A percentile compares a stretch with the other conserved stretches of the same genome.
Evolutionary conservation across 306 rosid genomes (phyloP).

Genomic region (Inga laurina): DNA sequence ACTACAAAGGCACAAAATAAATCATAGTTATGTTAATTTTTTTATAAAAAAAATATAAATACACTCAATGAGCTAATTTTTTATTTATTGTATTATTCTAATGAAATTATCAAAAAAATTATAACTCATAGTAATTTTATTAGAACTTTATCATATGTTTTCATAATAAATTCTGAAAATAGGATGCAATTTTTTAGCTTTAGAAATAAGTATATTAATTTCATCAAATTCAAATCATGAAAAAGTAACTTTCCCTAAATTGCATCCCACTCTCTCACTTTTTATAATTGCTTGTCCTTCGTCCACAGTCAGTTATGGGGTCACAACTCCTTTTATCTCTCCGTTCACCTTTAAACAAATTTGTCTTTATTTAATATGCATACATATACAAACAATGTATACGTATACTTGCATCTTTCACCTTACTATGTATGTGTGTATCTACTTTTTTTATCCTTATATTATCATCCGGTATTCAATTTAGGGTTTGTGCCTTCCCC

Average conservation of each 20-base stretch:
- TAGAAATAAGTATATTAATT: neutral
- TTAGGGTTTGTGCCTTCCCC: no score
- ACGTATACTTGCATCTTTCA: neutral
- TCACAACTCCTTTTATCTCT: slow-evolving; percentile 9
- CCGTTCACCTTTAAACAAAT: slow-evolving; percentile 5
- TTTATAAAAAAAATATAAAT: no score
- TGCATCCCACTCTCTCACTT: neutral
- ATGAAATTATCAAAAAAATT: neutral
- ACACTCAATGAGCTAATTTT: neutral
- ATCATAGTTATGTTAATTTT: neutral
- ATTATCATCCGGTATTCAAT: no score
- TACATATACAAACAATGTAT: neutral
- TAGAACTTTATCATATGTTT: no score
- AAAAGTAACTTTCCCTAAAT: neutral
- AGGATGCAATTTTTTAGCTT: neutral
- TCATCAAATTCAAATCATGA: neutral
- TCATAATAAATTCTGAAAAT: neutral
- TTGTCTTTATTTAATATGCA: neutral
- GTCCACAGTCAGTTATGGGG: neutral
- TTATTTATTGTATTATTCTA: neutral
- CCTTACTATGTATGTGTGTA: no score
- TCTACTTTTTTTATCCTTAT: no score
- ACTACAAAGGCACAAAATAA: neutral
- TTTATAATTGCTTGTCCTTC: slow-evolving; percentile 2
- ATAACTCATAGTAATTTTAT: no score